phyloP scores from a whole-genome alignment of 164 flowering plant species.

The Platanus orientalis region DNA sequence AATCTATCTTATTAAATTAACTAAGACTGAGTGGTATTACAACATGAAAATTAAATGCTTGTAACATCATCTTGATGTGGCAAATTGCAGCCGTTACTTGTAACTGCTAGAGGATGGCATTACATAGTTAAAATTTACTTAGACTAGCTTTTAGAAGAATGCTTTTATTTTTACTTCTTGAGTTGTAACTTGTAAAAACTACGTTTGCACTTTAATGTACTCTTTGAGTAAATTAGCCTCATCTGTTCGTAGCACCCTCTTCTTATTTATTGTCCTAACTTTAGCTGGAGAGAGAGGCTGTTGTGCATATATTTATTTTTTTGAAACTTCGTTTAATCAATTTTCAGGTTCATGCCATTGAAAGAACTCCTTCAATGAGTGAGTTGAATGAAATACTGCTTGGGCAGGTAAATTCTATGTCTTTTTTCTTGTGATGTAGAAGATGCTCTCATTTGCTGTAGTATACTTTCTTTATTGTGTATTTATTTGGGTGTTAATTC shows the following conservation, averaged over 20 bases:
- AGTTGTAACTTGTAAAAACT: too few species aligned
- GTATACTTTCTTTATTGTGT: background rate
- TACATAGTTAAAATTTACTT: too few species aligned
- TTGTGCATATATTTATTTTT: background rate
- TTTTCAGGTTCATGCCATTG: constrained; percentile 82
- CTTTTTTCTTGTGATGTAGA: background rate
- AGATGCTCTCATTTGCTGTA: background rate
- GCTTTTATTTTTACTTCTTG: too few species aligned
- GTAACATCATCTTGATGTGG: too few species aligned
- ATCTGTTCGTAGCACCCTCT: background rate
- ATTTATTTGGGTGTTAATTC: background rate
- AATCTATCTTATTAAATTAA: too few species aligned
- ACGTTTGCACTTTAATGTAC: too few species aligned
- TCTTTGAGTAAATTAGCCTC: too few species aligned
- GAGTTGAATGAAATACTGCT: constrained; percentile 92
- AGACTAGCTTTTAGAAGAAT: too few species aligned
- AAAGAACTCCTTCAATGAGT: constrained; percentile 98
- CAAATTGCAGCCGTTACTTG: too few species aligned
- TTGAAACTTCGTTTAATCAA: constrained; percentile 8
- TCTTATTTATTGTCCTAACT: background rate
- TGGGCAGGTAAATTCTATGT: constrained; percentile 63
- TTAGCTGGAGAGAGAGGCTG: background rate
- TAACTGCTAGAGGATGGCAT: too few species aligned
- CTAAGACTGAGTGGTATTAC: too few species aligned
- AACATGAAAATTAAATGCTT: too few species aligned